Conservation (phyloP, 73 alveolate species). For the Paramecium pentaurelia region DNA sequence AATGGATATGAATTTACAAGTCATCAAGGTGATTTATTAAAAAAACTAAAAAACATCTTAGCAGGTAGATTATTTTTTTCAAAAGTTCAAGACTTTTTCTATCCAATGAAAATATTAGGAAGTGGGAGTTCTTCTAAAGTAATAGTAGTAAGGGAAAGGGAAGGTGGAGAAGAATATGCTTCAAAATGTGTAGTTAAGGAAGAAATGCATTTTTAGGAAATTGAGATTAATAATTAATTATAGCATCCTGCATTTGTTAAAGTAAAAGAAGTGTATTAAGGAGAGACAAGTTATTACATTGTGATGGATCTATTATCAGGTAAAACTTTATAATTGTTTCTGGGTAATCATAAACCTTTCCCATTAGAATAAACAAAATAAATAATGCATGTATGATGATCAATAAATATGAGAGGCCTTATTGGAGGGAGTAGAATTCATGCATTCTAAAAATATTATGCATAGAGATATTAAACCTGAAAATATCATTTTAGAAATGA, state of each 20-base stretch:
- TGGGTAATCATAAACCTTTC: constrained; percentile 13
- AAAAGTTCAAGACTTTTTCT: not conserved
- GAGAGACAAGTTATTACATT: constrained; percentile 37
- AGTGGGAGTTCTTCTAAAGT: constrained; percentile 22
- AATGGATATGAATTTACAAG: not conserved
- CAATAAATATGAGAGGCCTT: constrained; percentile 19
- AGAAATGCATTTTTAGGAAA: not conserved
- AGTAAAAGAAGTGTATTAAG: constrained; percentile 48
- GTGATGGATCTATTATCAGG: constrained; percentile 51
- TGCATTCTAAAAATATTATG: constrained; percentile 48
- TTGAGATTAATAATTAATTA: not conserved
- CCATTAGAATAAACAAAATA: constrained; percentile 21
- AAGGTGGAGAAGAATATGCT: constrained; percentile 13
- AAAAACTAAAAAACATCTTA: not conserved
- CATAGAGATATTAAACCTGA: constrained; percentile 62
- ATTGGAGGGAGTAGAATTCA: constrained; percentile 52
- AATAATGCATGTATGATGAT: constrained; percentile 1
- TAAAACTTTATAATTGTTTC: not conserved
- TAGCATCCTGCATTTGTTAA: constrained; percentile 26
- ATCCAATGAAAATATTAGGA: not conserved
- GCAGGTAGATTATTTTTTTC: constrained; percentile 13
- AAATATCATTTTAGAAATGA: constrained; percentile 15
- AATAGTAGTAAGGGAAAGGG: not conserved
- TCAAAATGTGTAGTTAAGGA: constrained; percentile 41
- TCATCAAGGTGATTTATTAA: not conserved